Percentiles rank a stretch among this genome's conserved stretches.
These are phyloP conservation scores for Hyaloperonospora brassicae DNA, from an alignment of 352 stramenopile species.

Conservation along the genomic window DNA sequence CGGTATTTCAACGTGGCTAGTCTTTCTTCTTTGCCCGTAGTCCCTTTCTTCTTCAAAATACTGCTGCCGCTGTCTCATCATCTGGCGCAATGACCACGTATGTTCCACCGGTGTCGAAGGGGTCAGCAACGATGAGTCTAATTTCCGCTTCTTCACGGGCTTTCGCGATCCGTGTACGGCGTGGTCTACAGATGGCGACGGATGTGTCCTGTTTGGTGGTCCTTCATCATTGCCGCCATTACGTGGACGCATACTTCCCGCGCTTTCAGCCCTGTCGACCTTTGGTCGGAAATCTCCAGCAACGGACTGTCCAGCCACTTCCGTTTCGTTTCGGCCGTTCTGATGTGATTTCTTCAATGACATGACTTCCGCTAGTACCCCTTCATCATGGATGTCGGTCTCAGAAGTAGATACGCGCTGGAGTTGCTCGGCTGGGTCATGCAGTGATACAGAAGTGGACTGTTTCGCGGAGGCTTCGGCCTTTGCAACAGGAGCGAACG, in stretches of 20 bases:
- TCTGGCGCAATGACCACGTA: slow-evolving; percentile 37
- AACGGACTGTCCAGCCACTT: slow-evolving; percentile 12
- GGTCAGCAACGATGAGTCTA: slow-evolving; percentile 9
- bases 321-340: slow-evolving; percentile 3
- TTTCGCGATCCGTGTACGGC: slow-evolving; percentile 17
- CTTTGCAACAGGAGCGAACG: slow-evolving; percentile 24
- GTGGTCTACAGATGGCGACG: slow-evolving; percentile 6
- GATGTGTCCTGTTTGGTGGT: slow-evolving; percentile 10
- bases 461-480: slow-evolving; percentile 9
- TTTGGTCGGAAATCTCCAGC: slow-evolving; percentile 14
- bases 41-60: slow-evolving; percentile 42
- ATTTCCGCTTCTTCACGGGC: slow-evolving; percentile 22
- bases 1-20: slow-evolving; percentile 27
- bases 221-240: slow-evolving; percentile 1
- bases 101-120: slow-evolving; percentile 13
- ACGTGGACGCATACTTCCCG: not conserved
- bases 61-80: slow-evolving; percentile 29
- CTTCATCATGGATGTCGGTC: slow-evolving; percentile 1
- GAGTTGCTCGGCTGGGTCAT: not conserved
- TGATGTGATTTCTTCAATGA: slow-evolving; percentile 2
- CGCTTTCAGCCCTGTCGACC: not conserved
- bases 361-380: not conserved
- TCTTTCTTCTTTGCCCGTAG: slow-evolving; percentile 25
- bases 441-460: slow-evolving; percentile 4
- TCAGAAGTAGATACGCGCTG: slow-evolving; percentile 6